A percentile compares a stretch with the other conserved stretches of the same genome.
These are phyloP conservation scores for Hyaloscypha bicolor DNA, from an alignment of 495 filamentous ascomycete species.

Conservation along the genomic window DNA sequence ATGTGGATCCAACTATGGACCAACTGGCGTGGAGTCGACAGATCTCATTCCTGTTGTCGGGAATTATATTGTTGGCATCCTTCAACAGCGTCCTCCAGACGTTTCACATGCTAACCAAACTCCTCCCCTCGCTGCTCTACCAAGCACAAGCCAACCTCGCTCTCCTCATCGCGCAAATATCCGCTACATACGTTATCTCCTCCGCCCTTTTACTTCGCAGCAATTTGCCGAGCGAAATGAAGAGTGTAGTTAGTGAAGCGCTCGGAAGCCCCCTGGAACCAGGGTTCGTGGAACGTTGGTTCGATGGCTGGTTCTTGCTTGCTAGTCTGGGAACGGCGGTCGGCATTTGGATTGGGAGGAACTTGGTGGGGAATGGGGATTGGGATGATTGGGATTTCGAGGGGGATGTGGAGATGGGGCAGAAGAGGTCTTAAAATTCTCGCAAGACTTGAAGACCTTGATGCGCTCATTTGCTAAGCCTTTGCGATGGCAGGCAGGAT, in stretches of 20 bases:
- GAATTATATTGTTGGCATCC: conserved; percentile 74
- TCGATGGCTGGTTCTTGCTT: conserved; percentile 77
- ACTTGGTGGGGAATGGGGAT: conserved; percentile 45
- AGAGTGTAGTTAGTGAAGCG: conserved; percentile 70
- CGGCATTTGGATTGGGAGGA: conserved; percentile 69
- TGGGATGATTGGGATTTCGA: conserved; percentile 64
- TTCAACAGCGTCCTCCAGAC: conserved; percentile 78
- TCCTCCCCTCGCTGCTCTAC: conserved; percentile 65
- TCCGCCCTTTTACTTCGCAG: conserved; percentile 71
- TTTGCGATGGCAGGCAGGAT: too few species aligned
- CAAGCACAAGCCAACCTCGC: conserved; percentile 68
- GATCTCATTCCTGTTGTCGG: conserved; percentile 76
- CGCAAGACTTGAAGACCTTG: not conserved
- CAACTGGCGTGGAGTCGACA: conserved; percentile 72
- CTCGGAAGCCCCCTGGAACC: conserved; percentile 69
- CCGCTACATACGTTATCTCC: conserved; percentile 77
- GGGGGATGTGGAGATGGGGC: conserved; percentile 69
- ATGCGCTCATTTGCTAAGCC: too few species aligned
- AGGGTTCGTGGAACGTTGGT: conserved; percentile 81
- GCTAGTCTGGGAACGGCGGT: conserved; percentile 61
- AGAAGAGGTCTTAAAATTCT: conserved; percentile 47
- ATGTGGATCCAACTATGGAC: conserved; percentile 73
- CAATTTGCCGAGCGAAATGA: conserved; percentile 71
- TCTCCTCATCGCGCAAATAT: conserved; percentile 72
- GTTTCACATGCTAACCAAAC: conserved; percentile 70